Evolutionary conservation across 176 grass and related monocot genomes (phyloP).

Genomic region (Paspalum vaginatum): DNA sequence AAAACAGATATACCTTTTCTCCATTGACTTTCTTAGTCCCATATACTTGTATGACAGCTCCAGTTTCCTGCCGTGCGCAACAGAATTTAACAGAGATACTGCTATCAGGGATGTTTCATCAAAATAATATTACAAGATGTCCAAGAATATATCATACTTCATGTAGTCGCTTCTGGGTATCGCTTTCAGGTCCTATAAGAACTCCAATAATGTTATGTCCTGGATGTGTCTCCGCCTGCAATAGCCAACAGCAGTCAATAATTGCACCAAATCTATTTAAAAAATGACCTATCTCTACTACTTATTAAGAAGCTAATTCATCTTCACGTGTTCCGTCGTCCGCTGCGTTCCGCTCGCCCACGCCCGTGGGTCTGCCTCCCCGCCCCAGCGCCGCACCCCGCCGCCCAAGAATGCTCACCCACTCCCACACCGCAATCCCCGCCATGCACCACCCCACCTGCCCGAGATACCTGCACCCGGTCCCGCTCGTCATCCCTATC

Average conservation of each 20-base stretch:
- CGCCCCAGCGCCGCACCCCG: no score
- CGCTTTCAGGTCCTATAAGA: constrained; percentile 79
- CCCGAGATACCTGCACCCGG: no score
- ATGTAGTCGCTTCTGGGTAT: constrained; percentile 73
- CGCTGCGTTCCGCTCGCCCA: no score
- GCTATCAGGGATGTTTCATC: constrained; percentile 21
- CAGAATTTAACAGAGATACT: constrained; percentile 17
- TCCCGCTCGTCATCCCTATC: no score
- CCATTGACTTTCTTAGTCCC: constrained; percentile 72
- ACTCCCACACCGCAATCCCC: no score
- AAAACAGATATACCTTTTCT: constrained; percentile 76
- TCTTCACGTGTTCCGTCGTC: no score
- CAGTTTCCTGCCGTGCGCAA: constrained; percentile 69
- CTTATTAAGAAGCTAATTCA: no score
- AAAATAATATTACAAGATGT: constrained; percentile 24
- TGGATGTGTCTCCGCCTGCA: constrained; percentile 65
- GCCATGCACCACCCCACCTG: no score
- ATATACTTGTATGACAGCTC: constrained; percentile 75
- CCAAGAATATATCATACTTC: constrained; percentile 61
- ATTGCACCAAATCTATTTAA: no score
- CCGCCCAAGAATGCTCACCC: no score
- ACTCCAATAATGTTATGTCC: constrained; percentile 75
- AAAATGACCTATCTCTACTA: no score
- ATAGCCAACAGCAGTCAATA: constrained; percentile 33
- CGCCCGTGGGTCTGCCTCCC: no score